Conservation (phyloP, 2,329 filamentous ascomycete genomes). For the Phoma sp. region DNA sequence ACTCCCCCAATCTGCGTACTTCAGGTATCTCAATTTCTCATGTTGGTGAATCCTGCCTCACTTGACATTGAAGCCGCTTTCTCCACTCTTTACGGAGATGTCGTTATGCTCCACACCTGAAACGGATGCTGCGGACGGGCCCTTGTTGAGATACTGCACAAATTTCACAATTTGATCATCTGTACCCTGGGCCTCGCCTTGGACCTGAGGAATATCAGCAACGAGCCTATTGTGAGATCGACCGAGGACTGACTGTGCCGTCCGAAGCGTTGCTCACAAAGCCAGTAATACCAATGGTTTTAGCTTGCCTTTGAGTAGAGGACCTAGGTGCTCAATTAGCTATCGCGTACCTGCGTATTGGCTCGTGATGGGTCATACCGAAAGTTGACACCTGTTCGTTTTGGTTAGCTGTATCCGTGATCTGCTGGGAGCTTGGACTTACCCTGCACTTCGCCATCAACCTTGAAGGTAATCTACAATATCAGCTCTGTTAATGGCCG, state of each 20-base stretch:
- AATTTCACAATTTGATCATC: constrained; percentile 70
- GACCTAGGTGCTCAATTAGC: constrained; percentile 30
- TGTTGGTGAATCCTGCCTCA: constrained; percentile 8
- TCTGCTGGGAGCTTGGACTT: constrained; percentile 6
- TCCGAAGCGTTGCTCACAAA: constrained; percentile 55
- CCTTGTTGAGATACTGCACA: constrained; percentile 74
- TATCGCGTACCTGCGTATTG: not conserved
- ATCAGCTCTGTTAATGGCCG: constrained; percentile 24
- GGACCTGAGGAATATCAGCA: constrained; percentile 64
- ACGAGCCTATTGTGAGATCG: not conserved
- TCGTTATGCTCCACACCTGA: constrained; percentile 74
- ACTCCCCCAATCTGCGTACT: too few species aligned
- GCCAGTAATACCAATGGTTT: constrained; percentile 52
- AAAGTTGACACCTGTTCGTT: constrained; percentile 54
- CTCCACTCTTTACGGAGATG: constrained; percentile 68
- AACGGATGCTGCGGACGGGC: constrained; percentile 75
- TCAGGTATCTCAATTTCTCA: too few species aligned
- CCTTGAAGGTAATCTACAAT: constrained; percentile 55
- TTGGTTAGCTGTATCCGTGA: not conserved
- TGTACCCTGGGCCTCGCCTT: constrained; percentile 85
- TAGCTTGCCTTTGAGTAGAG: constrained; percentile 53
- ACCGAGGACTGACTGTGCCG: constrained; percentile 46
- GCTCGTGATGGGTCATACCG: constrained; percentile 38
- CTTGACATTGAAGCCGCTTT: constrained; percentile 63
- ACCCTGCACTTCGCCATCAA: constrained; percentile 56